These are phyloP conservation scores for Sapria himalayana DNA, from an alignment of 345 rosid genomes.

Conservation along the genomic window DNA sequence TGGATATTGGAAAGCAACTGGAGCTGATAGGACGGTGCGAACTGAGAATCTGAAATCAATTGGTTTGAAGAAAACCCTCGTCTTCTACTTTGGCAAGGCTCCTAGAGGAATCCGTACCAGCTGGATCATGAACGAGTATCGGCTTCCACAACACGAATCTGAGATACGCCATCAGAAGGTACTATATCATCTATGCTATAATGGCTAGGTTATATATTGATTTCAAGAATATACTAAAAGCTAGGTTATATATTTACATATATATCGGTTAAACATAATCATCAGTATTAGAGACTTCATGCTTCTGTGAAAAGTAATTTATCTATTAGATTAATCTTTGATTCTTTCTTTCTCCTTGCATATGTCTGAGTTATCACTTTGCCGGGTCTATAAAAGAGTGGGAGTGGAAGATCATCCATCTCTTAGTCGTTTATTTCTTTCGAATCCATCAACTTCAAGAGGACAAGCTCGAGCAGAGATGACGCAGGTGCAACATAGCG, in stretches of 20 bases:
- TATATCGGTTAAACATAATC: conserved; percentile 1
- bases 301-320: not conserved
- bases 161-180: conserved; percentile 90
- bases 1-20: conserved; percentile 98
- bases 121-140: conserved; percentile 99
- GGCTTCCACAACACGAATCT: conserved; percentile 89
- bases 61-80: conserved; percentile 98
- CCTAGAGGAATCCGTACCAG: conserved; percentile 93
- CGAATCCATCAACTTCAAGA: conserved; percentile 10
- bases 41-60: conserved; percentile 53
- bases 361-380: conserved; percentile 17
- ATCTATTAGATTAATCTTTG: not conserved
- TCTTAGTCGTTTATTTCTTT: conserved; percentile 9
- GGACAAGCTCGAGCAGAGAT: conserved; percentile 12
- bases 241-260: not conserved
- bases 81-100: conserved; percentile 95
- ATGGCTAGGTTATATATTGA: too few relatives aligned
- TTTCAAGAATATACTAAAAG: too few relatives aligned
- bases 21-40: conserved; percentile 92
- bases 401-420: conserved; percentile 6
- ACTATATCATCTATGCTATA: conserved; percentile 1
- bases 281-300: not conserved
- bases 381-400: not conserved
- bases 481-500: too few relatives aligned
- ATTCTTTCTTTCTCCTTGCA: not conserved